A percentile compares a stretch with the other conserved stretches of the same genome.
phyloP scores from a whole-genome alignment of 2,329 filamentous ascomycete genomes.

The Arachnopeziza araneosa region DNA sequence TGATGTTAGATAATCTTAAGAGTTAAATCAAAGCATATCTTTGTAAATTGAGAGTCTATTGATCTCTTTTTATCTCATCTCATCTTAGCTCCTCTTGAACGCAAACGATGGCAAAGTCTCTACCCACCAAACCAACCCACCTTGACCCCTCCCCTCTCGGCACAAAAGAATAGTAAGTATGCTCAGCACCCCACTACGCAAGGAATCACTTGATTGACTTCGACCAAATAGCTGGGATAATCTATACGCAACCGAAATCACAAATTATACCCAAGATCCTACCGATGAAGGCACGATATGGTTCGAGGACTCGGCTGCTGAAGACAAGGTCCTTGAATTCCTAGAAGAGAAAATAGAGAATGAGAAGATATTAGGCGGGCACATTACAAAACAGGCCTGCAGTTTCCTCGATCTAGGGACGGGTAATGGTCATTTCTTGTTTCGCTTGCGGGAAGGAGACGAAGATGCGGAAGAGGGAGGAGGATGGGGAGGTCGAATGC shows the following conservation, averaged over 20 bases:
- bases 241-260: slow-evolving; percentile 65
- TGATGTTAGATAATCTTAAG: no score
- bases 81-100: no score
- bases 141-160: slow-evolving; percentile 73
- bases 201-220: background rate
- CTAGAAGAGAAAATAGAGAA: slow-evolving; percentile 18
- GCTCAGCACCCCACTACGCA: background rate
- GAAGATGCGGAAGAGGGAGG: slow-evolving; percentile 31
- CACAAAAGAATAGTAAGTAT: slow-evolving; percentile 80
- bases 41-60: no score
- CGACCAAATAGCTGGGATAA: slow-evolving; percentile 60
- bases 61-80: no score
- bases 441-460: slow-evolving; percentile 58
- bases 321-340: slow-evolving; percentile 73
- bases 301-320: slow-evolving; percentile 92
- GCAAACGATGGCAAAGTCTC: slow-evolving; percentile 2
- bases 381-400: slow-evolving; percentile 31
- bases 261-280: slow-evolving; percentile 66
- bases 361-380: slow-evolving; percentile 13
- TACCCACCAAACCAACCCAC: slow-evolving; percentile 47
- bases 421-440: slow-evolving; percentile 89
- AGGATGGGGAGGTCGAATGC: slow-evolving; percentile 61
- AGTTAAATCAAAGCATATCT: no score
- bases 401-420: slow-evolving; percentile 83
- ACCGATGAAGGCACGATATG: slow-evolving; percentile 83